A percentile compares a stretch with the other conserved stretches of the same genome.
Conservation (phyloP, 2,329 filamentous ascomycete genomes). For the Botryotinia narcissicola region DNA sequence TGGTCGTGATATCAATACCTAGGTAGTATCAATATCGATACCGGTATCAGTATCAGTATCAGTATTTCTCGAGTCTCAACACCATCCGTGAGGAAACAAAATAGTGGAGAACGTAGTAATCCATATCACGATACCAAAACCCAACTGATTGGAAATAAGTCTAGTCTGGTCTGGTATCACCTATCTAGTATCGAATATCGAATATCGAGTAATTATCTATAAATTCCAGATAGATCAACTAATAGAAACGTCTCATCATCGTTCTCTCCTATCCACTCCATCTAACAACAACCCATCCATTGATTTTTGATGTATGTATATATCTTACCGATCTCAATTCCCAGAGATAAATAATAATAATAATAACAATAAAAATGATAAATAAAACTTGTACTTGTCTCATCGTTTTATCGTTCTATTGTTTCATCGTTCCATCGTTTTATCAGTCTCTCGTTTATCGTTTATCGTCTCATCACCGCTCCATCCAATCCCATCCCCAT, state of each 20-base stretch:
- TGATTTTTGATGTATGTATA: too few relatives aligned
- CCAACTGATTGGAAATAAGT: background rate
- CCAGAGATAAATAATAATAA: too few relatives aligned
- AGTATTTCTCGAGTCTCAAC: background rate
- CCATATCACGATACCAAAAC: background rate
- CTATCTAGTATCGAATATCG: background rate
- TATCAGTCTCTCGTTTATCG: background rate
- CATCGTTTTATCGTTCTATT: too few relatives aligned
- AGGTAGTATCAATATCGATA: background rate
- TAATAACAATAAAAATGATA: too few relatives aligned
- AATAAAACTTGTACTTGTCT: too few relatives aligned
- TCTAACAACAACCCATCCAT: background rate
- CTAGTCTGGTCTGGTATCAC: background rate
- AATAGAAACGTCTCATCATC: background rate
- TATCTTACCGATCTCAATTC: background rate
- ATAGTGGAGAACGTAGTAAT: background rate
- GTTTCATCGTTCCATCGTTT: too few relatives aligned
- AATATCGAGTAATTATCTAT: too few relatives aligned
- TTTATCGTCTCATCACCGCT: background rate
- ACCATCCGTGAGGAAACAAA: background rate
- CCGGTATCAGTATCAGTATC: background rate
- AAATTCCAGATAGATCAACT: background rate
- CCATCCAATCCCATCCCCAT: background rate
- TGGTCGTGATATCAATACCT: background rate
- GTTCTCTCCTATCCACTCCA: too few relatives aligned